Conservation (phyloP, 2,329 filamentous ascomycete species). For the Rhinocladiella similis region DNA sequence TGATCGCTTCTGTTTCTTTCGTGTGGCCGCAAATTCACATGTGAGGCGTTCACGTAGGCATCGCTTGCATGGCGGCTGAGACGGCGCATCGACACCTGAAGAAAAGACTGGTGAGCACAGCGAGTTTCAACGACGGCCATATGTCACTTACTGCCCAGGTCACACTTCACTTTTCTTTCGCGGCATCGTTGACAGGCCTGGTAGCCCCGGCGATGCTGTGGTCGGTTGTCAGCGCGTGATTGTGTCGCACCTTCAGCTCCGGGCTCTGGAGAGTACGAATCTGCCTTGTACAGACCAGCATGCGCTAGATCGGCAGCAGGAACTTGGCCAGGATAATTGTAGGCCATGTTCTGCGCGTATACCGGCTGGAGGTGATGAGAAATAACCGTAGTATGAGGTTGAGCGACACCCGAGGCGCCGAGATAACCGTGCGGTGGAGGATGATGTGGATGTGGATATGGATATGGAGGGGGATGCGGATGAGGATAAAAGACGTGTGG, state of each 20-base stretch:
- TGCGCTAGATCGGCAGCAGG: slow-evolving; percentile 4
- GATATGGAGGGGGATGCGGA: no score
- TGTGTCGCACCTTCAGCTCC: slow-evolving; percentile 7
- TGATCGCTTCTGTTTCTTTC: slow-evolving; percentile 77
- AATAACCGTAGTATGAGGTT: slow-evolving; percentile 1
- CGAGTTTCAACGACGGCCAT: slow-evolving; percentile 2
- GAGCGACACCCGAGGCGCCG: slow-evolving; percentile 9
- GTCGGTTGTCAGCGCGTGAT: slow-evolving; percentile 12
- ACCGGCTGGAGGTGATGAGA: slow-evolving; percentile 3
- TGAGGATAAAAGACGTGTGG: no score
- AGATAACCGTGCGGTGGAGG: slow-evolving; percentile 20
- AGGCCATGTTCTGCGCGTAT: slow-evolving; percentile 16
- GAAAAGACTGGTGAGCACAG: slow-evolving; percentile 23
- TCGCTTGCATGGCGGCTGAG: slow-evolving; percentile 89
- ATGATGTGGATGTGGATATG: no score
- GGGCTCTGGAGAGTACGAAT: slow-evolving; percentile 32
- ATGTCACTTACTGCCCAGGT: slow-evolving; percentile 44
- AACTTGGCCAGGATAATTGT: slow-evolving; percentile 14
- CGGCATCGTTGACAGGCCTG: slow-evolving; percentile 52
- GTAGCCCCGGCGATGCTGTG: slow-evolving; percentile 46
- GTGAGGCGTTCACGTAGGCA: slow-evolving; percentile 94
- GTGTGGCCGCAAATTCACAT: slow-evolving; percentile 93
- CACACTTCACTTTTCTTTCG: slow-evolving; percentile 51
- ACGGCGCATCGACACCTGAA: slow-evolving; percentile 77
- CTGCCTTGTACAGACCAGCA: slow-evolving; percentile 10